Base-by-base conservation (phyloP, 768 basidiomycete genomes). In the Omphalotus guepiniiformis region DNA sequence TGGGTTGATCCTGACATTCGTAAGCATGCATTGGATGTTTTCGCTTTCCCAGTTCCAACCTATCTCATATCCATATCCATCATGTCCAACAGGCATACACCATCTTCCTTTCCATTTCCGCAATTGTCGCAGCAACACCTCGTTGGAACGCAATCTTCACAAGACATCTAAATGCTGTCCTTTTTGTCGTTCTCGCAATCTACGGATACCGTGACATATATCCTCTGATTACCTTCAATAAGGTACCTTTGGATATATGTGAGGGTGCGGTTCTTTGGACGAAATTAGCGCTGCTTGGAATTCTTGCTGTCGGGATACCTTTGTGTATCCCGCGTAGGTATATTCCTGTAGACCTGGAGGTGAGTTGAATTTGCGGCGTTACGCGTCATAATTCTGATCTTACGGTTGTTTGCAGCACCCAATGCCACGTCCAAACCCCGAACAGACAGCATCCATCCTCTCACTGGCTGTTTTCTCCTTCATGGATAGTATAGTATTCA, bases 121-220 rank as follows among this genome's bases (percentile, higher is more conserved):
- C 44, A 6, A 9, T 46, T 26, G 4, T 35, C n/a, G n/a, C n/a
- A 23, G 9, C 30, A 16, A n/a, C 34, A 2, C 21, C 27, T 11
- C 22, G 19, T 18, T 39, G 46, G 46, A 47, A 28, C 22, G 7
- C 38, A 28, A 39, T 39, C 15, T 19, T 47, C 8, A 47, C 21
- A 11, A 36, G 46, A 9, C 46, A 47, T 39, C 37, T 19, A 25
- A 47, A 47, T 21, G 30, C 46, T 5, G n/a, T 47, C 8, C 37
- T 28, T 34, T 52, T 78, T 4, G 55, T 64, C 26, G 60, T 65
- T 0, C 72, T 75, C 53, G 47, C 44, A 1, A 66, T 81, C 1
- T 82, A 73, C 53, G 59, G 64, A 21, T 82, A 79, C 50, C 71
- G 82, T 11, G 72, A 78, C 50, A 39, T 83, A 7, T 82, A 71